phyloP scores from a whole-genome alignment of 2,329 filamentous ascomycete genomes.

The Paraphaeosphaeria sporulosa region DNA sequence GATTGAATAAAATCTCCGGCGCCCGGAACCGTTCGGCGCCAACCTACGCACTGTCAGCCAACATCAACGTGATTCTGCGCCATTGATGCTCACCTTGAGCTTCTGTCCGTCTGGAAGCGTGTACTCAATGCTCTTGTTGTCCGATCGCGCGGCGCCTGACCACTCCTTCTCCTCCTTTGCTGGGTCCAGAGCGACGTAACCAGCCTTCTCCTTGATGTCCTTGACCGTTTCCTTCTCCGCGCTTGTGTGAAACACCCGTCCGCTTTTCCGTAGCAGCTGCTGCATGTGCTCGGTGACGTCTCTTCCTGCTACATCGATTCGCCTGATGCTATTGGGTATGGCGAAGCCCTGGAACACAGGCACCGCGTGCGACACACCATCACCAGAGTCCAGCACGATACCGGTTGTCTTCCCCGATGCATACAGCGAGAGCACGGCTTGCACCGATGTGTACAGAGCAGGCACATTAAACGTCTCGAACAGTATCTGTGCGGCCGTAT shows the following conservation, averaged over 20 bases:
- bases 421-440: slow-evolving; percentile 95
- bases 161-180: slow-evolving; percentile 97
- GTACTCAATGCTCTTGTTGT: slow-evolving; percentile 85
- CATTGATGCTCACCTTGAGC: slow-evolving; percentile 71
- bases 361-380: slow-evolving; percentile 96
- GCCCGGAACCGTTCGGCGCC: slow-evolving; percentile 94
- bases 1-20: slow-evolving; percentile 96
- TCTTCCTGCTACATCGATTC: slow-evolving; percentile 94
- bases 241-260: slow-evolving; percentile 95
- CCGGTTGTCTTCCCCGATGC: slow-evolving; percentile 95
- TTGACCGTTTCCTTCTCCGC: slow-evolving; percentile 99
- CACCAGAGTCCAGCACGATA: slow-evolving; percentile 92
- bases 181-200: slow-evolving; percentile 90
- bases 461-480: slow-evolving; percentile 99
- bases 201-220: slow-evolving; percentile 93
- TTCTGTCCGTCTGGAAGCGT: slow-evolving; percentile 90
- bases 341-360: slow-evolving; percentile 98
- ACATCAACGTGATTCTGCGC: slow-evolving; percentile 14
- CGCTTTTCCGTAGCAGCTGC: slow-evolving; percentile 86
- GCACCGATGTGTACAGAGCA: slow-evolving; percentile 94
- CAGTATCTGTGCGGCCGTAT: slow-evolving; percentile 94
- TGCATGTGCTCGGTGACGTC: slow-evolving; percentile 98
- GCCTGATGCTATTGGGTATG: slow-evolving; percentile 91
- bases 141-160: slow-evolving; percentile 77
- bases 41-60: slow-evolving; percentile 63